Evolutionary conservation across 177 flowering plant species (phyloP), one percentile per base, ranked within the genome.

Genomic region (Vitis hybrid): DNA sequence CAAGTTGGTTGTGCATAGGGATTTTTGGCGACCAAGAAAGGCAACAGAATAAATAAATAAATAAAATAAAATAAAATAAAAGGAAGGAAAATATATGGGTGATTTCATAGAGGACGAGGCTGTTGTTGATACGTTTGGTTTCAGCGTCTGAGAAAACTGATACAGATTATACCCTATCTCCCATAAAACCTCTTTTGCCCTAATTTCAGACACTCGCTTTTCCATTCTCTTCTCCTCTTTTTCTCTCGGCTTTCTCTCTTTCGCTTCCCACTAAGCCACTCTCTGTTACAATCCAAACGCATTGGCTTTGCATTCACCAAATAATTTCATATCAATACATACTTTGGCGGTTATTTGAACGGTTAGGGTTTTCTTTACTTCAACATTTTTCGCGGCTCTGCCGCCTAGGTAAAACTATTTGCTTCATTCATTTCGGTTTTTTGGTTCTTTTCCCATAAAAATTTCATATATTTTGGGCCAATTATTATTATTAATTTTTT

Each of bases 361-460:
- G 80, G 85, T 79, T 83, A 72, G 76, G 82, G 74, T 79, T 79
- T 76, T 72, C 72, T 57, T 48, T 1, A 46, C 62, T n/a, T 61
- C 57, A 48, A 54, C 70, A 21, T 58, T 60, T 49, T 30, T 67
- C 14, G 66, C 64, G 67, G 70, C 54, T 73, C 68, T 74, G 81
- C 46, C 46, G 46, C 46, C 46, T 35, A 35, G 46, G 46, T 35
- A 35, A 21, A 21, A 35, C 46, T 4, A 35, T 5, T 3, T 35
- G 46, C 6, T 35, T 35, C 46, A 35, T 35, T 35, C 46, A 35
- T 35, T 35, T 35, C 46, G 46, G 1, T 35, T 35, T 3, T 6
- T 35, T 35, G 46, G 46, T 35, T 35, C 46, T 35, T 35, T 6
- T 35, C 46, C 7, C 6, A 6, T 35, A 35, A 35, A 35, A 35